A percentile compares a stretch with the other conserved stretches of the same genome.
phyloP scores from a whole-genome alignment of 495 filamentous ascomycete genomes.

The Talaromyces stipitatus region DNA sequence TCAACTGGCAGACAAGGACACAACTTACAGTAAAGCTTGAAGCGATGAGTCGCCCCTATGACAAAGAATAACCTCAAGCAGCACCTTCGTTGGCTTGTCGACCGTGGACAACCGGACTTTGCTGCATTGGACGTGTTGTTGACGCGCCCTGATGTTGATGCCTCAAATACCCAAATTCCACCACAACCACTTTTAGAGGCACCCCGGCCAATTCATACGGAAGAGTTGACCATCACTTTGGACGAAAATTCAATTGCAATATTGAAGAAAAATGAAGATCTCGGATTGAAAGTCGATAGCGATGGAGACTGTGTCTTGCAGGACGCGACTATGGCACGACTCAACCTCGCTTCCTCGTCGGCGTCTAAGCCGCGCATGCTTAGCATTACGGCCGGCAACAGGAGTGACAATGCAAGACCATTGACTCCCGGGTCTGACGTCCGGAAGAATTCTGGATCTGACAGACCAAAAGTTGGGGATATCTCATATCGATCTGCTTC shows the following conservation, averaged over 20 bases:
- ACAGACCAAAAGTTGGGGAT: background rate
- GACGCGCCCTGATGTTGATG: constrained; percentile 3
- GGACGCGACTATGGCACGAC: constrained; percentile 47
- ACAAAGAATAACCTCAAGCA: constrained; percentile 42
- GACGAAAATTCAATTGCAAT: background rate
- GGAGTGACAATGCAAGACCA: constrained; percentile 12
- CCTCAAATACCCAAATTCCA: background rate
- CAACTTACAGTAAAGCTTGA: background rate
- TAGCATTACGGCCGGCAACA: constrained; percentile 15
- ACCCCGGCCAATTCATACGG: background rate
- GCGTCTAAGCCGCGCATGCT: constrained; percentile 43
- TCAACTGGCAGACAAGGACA: background rate
- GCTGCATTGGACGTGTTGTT: constrained; percentile 1
- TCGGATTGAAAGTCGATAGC: background rate
- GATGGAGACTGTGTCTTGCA: background rate
- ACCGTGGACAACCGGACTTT: constrained; percentile 19
- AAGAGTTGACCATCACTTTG: background rate
- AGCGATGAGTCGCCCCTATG: constrained; percentile 32
- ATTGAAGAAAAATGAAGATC: background rate
- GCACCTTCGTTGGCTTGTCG: constrained; percentile 45
- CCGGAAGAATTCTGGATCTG: background rate
- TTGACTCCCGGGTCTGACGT: constrained; percentile 12
- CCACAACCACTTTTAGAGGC: background rate
- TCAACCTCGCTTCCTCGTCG: constrained; percentile 45
- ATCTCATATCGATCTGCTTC: background rate